Evolutionary conservation across 31 red algal species (phyloP), one percentile per base, ranked within the genome.

Genomic region (Endocladia muricata): DNA sequence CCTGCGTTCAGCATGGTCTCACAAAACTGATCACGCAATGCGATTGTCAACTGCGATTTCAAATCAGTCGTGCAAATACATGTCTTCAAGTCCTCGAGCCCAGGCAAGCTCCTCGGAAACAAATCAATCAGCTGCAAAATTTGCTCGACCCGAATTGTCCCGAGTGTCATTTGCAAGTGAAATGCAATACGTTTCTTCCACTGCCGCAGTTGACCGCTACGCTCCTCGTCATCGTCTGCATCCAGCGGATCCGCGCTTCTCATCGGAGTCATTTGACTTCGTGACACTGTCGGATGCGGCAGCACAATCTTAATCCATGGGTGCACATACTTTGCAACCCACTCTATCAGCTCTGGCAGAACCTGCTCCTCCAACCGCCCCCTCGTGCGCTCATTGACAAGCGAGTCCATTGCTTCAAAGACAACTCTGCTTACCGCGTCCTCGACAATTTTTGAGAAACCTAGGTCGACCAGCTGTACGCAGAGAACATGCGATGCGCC

Each of bases 41-140:
- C 69, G 25, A 17, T 73, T 17, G 69, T 80, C 2, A 91, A 49
- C 69, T 76, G 35, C 35, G 58, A 55, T 58, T 91, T 91, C 44
- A 80, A 57, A 55, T 81, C 78, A 43, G 87, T 91, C 13, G 79
- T 75, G 43, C 39, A 28, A 38, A 91, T 55, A 42, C 87, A 91
- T 39, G 74, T 78, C 37, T 91, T 91, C 41, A 91, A 72, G 32
- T 91, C 87, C 58, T 91, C 68, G 41, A 91, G 58, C 13, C 77
- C 87, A 17, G 74, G 67, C 29, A 74, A 67, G 38, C 87, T 91
- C 54, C 36, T 41, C 3, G 87, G 87, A 75, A 76, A 91, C 58
- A 49, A 34, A 25, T 73, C 77, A 11, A 91, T 48, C 4, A 91
- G 32, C 15, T 33, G 61, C 42, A 91, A 49, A 32, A 91, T 49